A percentile compares a stretch with the other conserved stretches of the same genome.
phyloP scores from a whole-genome alignment of 129 eudicot species.

The Tagetes patula region DNA sequence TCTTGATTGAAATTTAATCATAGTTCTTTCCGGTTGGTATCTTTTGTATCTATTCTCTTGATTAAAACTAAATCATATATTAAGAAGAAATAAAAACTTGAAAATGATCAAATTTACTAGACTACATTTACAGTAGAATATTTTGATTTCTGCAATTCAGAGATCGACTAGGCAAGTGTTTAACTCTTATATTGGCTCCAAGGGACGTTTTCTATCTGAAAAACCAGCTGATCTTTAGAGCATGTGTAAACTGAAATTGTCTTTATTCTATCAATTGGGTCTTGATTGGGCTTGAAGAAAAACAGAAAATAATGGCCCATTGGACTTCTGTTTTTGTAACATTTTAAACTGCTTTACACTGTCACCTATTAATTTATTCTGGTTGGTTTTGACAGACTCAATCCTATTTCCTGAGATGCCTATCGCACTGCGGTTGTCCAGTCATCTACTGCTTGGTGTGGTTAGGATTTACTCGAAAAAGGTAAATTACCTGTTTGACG shows the following conservation, averaged over 20 bases:
- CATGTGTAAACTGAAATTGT: background rate
- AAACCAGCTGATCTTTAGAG: background rate
- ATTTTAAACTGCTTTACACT: background rate
- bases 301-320: background rate
- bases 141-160: background rate
- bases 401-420: constrained; percentile 94
- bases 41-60: background rate
- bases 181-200: background rate
- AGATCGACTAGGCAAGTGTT: background rate
- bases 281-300: constrained; percentile 3
- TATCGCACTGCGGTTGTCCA: constrained; percentile 91
- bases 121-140: background rate
- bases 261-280: background rate
- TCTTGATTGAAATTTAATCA: too few species aligned
- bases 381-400: constrained; percentile 58
- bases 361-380: constrained; percentile 11
- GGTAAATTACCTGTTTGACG: constrained; percentile 91
- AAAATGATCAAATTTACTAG: background rate
- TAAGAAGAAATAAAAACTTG: background rate
- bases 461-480: constrained; percentile 92
- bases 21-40: background rate
- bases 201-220: background rate
- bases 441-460: constrained; percentile 98
- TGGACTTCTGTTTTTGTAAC: background rate
- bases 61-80: background rate